Conservation (phyloP, 805 yeast genomes). For the Lachancea cidri region DNA sequence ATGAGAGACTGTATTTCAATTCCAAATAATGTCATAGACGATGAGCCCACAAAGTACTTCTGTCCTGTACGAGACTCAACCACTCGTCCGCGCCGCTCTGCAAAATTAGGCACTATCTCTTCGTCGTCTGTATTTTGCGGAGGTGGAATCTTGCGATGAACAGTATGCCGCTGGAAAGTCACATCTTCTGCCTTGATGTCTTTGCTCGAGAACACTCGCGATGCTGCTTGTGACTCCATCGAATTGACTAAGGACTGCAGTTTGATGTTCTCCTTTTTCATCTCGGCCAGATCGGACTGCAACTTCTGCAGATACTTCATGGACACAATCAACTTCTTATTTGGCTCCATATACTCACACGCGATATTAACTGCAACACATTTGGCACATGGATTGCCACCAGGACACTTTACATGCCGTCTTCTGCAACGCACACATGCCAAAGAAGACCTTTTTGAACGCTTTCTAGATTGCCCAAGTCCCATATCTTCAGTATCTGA, state of each 20-base stretch:
- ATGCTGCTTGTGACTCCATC: background rate
- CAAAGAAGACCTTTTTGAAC: conserved; percentile 21
- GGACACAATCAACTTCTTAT: conserved; percentile 66
- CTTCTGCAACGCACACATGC: conserved; percentile 64
- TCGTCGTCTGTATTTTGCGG: conserved; percentile 17
- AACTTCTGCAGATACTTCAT: conserved; percentile 61
- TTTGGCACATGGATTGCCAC: conserved; percentile 67
- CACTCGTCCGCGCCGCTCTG: conserved; percentile 65
- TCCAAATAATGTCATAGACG: conserved; percentile 79
- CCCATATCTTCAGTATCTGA: background rate
- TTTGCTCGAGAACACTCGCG: conserved; percentile 6
- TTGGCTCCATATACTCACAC: conserved; percentile 70
- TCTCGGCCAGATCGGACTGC: conserved; percentile 59
- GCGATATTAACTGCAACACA: conserved; percentile 50
- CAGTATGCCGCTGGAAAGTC: conserved; percentile 11
- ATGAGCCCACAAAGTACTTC: conserved; percentile 70
- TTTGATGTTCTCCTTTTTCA: conserved; percentile 61
- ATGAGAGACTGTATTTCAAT: conserved; percentile 68
- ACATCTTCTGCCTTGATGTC: conserved; percentile 8
- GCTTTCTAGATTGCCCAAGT: conserved; percentile 10
- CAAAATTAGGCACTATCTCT: conserved; percentile 65
- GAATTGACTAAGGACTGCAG: conserved; percentile 36
- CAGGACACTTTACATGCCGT: conserved; percentile 73
- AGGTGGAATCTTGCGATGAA: conserved; percentile 1
- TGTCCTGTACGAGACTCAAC: conserved; percentile 74